A percentile compares a stretch with the other conserved stretches of the same genome.
Evolutionary conservation across 192 early-diverging fungal genomes (phyloP).

Genomic region (Glomus cerebriforme): DNA sequence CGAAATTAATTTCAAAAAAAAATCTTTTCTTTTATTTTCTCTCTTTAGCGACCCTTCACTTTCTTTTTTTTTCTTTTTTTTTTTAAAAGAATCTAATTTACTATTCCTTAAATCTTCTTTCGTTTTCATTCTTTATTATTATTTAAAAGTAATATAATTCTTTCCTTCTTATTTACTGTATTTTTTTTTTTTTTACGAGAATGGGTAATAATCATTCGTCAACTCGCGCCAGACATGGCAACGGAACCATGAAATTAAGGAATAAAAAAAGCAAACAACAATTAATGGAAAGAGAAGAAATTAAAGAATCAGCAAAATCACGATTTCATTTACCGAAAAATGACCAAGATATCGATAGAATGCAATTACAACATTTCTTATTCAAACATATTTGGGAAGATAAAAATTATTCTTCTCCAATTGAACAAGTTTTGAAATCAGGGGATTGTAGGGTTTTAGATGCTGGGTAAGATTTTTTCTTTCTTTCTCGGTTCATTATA

Average conservation of each 20-base stretch:
- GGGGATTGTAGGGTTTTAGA: neutral
- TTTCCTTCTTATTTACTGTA: no score
- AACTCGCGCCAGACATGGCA: no score
- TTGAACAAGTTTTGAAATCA: neutral
- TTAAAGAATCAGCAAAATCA: neutral
- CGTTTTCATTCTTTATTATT: no score
- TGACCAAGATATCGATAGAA: constrained; percentile 3
- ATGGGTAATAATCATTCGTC: neutral
- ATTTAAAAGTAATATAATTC: neutral
- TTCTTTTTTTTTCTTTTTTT: no score
- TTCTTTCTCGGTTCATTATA: neutral
- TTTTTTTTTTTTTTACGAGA: neutral
- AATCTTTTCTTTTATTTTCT: no score
- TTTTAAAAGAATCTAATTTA: no score
- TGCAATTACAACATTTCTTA: constrained; percentile 11
- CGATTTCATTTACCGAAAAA: neutral
- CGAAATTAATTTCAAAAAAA: no score
- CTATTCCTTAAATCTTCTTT: no score
- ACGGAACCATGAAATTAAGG: neutral
- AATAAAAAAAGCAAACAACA: neutral
- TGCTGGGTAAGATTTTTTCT: neutral
- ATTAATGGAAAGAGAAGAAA: neutral
- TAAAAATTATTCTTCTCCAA: neutral
- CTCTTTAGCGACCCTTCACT: no score
- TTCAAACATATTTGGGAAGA: neutral